Evolutionary conservation across 495 filamentous ascomycete species (phyloP), one percentile per base, ranked within the genome.

Genomic region (Penicillium tannophilum): DNA sequence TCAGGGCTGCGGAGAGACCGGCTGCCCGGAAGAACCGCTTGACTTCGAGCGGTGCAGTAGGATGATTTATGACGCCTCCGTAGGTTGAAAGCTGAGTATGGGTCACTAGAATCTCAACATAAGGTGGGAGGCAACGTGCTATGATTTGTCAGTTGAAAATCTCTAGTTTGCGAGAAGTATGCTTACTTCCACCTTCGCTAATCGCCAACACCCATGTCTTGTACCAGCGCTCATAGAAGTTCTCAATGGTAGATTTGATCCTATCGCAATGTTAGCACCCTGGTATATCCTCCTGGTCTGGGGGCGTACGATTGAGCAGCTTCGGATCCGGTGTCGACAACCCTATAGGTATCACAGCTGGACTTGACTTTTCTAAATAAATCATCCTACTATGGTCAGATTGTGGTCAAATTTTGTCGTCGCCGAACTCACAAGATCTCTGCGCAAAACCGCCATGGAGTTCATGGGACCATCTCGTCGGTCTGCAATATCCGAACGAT

Each of bases 11-110:
- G 0, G 87, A 89, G 17, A 90, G 77, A 5, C 84, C 84, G 10
- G 86, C 86, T 5, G 86, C 82, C 20, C 85, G 82, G 74, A 90
- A 90, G 68, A 88, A 88, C 42, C 84, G 84, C 39, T 88, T 87
- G 3, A 89, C 87, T 70, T 86, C 85, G 4, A 84, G 71, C 1
- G 88, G 86, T 0, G 87, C 87, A 31, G 87, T 89, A 24, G 85
- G 84, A 60, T 90, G 86, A 65, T 90, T 90, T 65, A 90, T 89
- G 12, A 90, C 86, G 51, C 82, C 83, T 49, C 84, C 83, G 67
- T 90, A 90, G n/a, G 86, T 86, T 26, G 88, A 90, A 19, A 90
- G 66, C 44, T 84, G 80, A 28, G 86, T 89, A 64, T 90, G 88
- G 5, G 82, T 88, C n/a, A 88, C 83, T 14, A 90, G 73, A 49